Evolutionary conservation across 768 basidiomycete species (phyloP).

Genomic region (Russula ochroleuca): DNA sequence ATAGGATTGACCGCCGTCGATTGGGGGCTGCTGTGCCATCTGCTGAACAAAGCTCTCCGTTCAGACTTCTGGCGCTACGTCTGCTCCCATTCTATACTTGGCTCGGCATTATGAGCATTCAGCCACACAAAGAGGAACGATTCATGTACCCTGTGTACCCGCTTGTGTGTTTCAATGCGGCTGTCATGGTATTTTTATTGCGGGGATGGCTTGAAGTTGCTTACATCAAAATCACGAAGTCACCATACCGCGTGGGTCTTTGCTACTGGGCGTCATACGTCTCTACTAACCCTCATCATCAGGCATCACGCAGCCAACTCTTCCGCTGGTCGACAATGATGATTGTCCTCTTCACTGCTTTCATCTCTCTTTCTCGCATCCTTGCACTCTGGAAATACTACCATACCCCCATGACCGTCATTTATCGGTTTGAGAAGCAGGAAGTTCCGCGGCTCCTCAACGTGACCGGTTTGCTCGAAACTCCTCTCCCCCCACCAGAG

Average conservation of each 20-base stretch:
- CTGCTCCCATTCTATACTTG: constrained; percentile 93
- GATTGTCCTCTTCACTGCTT: constrained; percentile 56
- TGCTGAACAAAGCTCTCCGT: constrained; percentile 69
- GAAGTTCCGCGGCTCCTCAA: constrained; percentile 85
- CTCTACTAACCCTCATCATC: constrained; percentile 17
- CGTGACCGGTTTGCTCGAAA: constrained; percentile 56
- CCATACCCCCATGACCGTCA: constrained; percentile 76
- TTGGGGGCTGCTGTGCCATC: constrained; percentile 52
- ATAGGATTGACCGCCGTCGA: constrained; percentile 69
- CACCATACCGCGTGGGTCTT: constrained; percentile 72
- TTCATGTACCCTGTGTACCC: constrained; percentile 97
- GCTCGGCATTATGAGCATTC: constrained; percentile 69
- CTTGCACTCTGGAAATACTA: constrained; percentile 85
- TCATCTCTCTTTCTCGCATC: constrained; percentile 76
- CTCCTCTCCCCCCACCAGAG: constrained; percentile 40
- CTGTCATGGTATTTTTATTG: constrained; percentile 77
- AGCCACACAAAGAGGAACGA: constrained; percentile 97
- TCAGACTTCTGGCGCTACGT: constrained; percentile 67
- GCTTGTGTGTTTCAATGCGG: constrained; percentile 89
- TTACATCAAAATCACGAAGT: constrained; percentile 73
- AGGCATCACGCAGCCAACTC: constrained; percentile 74
- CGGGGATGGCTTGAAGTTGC: constrained; percentile 81
- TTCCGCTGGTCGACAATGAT: constrained; percentile 75
- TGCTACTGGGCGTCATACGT: not conserved
- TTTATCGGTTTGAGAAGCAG: constrained; percentile 62